Conservation (phyloP, 306 rosid genomes). For the Cucurbita pepo region DNA sequence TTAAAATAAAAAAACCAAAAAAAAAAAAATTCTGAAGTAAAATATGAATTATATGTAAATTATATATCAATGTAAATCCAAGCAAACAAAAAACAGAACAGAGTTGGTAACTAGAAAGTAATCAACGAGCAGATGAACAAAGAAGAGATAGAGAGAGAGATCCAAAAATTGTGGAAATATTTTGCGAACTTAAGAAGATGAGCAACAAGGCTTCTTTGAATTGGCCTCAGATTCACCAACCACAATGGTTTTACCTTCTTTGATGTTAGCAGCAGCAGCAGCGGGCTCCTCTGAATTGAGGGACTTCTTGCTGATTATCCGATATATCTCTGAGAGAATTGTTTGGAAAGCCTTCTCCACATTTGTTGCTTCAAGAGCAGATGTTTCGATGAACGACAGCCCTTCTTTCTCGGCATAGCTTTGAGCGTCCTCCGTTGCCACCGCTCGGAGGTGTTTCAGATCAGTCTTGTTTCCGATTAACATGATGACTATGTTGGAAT, state of each 20-base stretch:
- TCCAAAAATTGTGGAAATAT: not conserved
- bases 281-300: constrained; percentile 40
- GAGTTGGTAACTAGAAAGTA: not conserved
- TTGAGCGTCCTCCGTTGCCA: constrained; percentile 82
- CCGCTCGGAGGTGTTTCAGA: constrained; percentile 78
- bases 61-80: not conserved
- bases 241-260: constrained; percentile 55
- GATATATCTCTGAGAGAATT: constrained; percentile 60
- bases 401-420: constrained; percentile 74
- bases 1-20: too few relatives aligned
- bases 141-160: not conserved
- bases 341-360: constrained; percentile 92
- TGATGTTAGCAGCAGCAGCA: constrained; percentile 29
- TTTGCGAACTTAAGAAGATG: constrained; percentile 31
- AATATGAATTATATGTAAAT: constrained; percentile 3
- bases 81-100: constrained; percentile 2
- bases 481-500: constrained; percentile 79
- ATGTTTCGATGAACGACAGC: constrained; percentile 81
- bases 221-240: constrained; percentile 38
- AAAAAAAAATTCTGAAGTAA: not conserved
- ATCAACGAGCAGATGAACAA: not conserved
- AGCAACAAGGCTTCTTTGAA: constrained; percentile 62
- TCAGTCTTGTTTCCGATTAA: constrained; percentile 85
- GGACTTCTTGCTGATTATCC: constrained; percentile 73
- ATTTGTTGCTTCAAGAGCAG: constrained; percentile 77